These are phyloP conservation scores for Cyberlindnera nakhonratchasimensis DNA, from an alignment of 805 yeast species.

Conservation along the genomic window DNA sequence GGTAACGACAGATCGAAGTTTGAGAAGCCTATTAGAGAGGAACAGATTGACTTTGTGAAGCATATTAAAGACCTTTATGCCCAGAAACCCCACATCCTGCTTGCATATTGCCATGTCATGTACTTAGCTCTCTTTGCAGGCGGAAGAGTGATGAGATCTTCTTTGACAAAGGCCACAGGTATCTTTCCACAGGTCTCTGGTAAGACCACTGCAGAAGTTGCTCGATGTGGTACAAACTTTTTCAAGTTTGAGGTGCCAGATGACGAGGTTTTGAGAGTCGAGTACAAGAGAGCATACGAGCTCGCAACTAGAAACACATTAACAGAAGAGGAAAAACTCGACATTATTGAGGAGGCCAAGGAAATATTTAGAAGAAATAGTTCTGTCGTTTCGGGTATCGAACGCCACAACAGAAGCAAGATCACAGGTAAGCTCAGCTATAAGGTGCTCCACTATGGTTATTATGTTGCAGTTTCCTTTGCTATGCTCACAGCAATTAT, in stretches of 20 bases:
- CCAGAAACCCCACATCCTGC: conserved; percentile 64
- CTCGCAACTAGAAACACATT: conserved; percentile 67
- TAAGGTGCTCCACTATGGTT: conserved; percentile 49
- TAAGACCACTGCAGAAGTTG: conserved; percentile 58
- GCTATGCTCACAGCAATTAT: conserved; percentile 31
- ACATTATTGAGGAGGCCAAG: conserved; percentile 64
- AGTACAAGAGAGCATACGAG: conserved; percentile 75
- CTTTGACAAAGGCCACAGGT: conserved; percentile 61
- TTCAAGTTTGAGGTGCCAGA: conserved; percentile 68
- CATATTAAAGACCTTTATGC: conserved; percentile 53
- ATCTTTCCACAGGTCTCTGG: conserved; percentile 74
- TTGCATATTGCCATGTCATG: conserved; percentile 84
- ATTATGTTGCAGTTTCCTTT: conserved; percentile 39
- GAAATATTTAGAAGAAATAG: conserved; percentile 63
- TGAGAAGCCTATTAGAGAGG: conserved; percentile 50
- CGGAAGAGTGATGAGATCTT: conserved; percentile 68
- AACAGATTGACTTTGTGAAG: conserved; percentile 58
- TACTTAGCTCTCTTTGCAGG: conserved; percentile 87
- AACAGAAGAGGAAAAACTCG: conserved; percentile 66
- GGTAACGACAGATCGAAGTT: conserved; percentile 53
- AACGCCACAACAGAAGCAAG: conserved; percentile 56
- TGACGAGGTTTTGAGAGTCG: conserved; percentile 58
- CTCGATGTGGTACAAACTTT: conserved; percentile 62
- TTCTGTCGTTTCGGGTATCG: conserved; percentile 62
- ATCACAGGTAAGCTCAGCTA: conserved; percentile 54